Conservation (phyloP, 2,329 filamentous ascomycete species). For the Monosporascus sp. region DNA sequence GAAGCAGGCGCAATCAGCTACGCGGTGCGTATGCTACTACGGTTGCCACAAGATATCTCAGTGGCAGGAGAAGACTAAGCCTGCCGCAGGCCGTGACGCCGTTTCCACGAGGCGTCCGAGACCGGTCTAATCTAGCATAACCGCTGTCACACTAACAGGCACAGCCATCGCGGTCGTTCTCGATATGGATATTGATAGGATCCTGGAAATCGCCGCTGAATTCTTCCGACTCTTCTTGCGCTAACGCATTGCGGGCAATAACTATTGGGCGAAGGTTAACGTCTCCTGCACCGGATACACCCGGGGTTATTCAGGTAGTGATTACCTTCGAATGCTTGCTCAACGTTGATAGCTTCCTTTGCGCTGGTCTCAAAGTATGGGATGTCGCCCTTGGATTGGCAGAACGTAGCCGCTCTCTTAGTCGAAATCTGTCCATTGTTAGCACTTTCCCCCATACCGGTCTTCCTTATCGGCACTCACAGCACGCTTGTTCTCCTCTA, state of each 20-base stretch:
- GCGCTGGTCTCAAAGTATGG: slow-evolving; percentile 99
- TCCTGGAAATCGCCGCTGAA: slow-evolving; percentile 97
- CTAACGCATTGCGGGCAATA: slow-evolving; percentile 90
- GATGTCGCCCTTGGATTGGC: slow-evolving; percentile 93
- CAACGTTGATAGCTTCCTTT: slow-evolving; percentile 97
- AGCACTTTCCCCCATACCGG: slow-evolving; percentile 7
- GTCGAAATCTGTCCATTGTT: slow-evolving; percentile 65
- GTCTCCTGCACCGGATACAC: not conserved
- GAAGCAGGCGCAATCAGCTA: too few species aligned
- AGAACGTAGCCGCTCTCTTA: slow-evolving; percentile 95
- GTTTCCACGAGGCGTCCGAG: not conserved
- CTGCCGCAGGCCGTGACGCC: not conserved
- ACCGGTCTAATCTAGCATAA: not conserved
- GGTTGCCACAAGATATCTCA: too few species aligned
- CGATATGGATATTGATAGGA: slow-evolving; percentile 96
- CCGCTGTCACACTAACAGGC: slow-evolving; percentile 60
- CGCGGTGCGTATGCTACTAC: too few species aligned
- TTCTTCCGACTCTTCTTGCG: slow-evolving; percentile 96
- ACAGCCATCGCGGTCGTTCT: slow-evolving; percentile 88
- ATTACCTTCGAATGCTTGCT: slow-evolving; percentile 68
- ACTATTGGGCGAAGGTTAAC: slow-evolving; percentile 45
- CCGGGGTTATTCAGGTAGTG: not conserved
- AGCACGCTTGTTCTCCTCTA: slow-evolving; percentile 95
- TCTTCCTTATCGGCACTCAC: slow-evolving; percentile 37
- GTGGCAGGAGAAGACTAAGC: too few species aligned